Conservation (phyloP, 2,329 filamentous ascomycete genomes). For the Xylariaceae sp. region DNA sequence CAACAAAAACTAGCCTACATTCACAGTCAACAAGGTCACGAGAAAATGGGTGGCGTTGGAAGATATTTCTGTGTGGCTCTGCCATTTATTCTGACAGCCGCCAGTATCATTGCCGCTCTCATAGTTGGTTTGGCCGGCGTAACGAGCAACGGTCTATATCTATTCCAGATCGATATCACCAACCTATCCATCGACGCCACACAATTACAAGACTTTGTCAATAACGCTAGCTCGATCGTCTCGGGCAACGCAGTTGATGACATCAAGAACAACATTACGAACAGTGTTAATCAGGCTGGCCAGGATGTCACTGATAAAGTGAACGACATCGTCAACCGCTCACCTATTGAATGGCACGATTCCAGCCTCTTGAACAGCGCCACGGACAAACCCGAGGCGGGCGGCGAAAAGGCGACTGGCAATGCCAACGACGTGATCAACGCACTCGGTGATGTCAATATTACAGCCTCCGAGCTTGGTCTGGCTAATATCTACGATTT, state of each 20-base stretch:
- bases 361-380: slow-evolving; percentile 17
- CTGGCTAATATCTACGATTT: slow-evolving; percentile 82
- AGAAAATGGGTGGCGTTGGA: slow-evolving; percentile 64
- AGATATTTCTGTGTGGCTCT: slow-evolving; percentile 86
- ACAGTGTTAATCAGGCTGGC: slow-evolving; percentile 11
- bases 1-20: slow-evolving; percentile 4
- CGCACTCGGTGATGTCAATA: slow-evolving; percentile 50
- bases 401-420: background rate
- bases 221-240: slow-evolving; percentile 25
- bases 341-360: slow-evolving; percentile 32
- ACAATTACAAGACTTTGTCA: slow-evolving; percentile 39
- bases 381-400: slow-evolving; percentile 38
- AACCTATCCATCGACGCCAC: slow-evolving; percentile 62
- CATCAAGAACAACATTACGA: background rate
- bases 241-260: slow-evolving; percentile 14
- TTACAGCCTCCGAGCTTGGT: slow-evolving; percentile 64
- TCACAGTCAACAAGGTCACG: slow-evolving; percentile 27
- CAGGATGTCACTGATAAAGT: slow-evolving; percentile 21
- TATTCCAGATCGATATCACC: slow-evolving; percentile 67
- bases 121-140: slow-evolving; percentile 64
- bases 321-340: slow-evolving; percentile 24
- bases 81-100: slow-evolving; percentile 83
- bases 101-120: slow-evolving; percentile 73
- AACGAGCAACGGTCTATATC: slow-evolving; percentile 61
- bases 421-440: slow-evolving; percentile 8